Evolutionary conservation across 805 yeast genomes (phyloP), one percentile per base, ranked within the genome.

Genomic region (Alloascoidea hylecoeti): DNA sequence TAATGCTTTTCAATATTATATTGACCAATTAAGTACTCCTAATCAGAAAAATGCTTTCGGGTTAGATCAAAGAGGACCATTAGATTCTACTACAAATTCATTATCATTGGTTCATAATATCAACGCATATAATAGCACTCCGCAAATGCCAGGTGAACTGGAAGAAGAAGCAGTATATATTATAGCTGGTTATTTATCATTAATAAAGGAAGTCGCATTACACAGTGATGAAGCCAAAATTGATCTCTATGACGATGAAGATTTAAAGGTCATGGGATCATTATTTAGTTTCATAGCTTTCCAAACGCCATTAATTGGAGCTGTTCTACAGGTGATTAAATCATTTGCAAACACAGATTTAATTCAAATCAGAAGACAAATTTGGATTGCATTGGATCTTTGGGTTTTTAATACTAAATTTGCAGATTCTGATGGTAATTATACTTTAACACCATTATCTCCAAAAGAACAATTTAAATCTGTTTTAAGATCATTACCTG

Each of bases 151-250:
- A n/a, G n/a, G n/a, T n/a, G 84, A 78, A 38, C 60, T 86, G 19
- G 80, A 82, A 27, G 94, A 84, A 45, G 96, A 86, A 51, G 79
- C 88, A 0, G 58, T 83, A 4, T 67, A 84, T 4, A 75, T 82
- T 38, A 61, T 86, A 4, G 70, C 88, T 0, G 81, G 95, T 0
- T 75, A 82, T 46, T 61, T 85, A 41, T 75, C 81, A 17, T 58
- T 92, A 37, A 60, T 86, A 2, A 63, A 69, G 5, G 66, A 69
- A 38, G 71, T 75, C 18, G 64, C 77, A 1, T 49, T 51, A 3
- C 58, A 68, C 46, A 61, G 66, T 42, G 50, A 50, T 0, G 47
- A 44, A 2, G 62, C 64, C 1, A 49, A 62, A 33, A 45, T 39
- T 2, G 41, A 46, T 17, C 51, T 61, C 34, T 56, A 54, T 35